Conservation (phyloP, 176 grass and related monocot genomes). For the Oryza officinalis region DNA sequence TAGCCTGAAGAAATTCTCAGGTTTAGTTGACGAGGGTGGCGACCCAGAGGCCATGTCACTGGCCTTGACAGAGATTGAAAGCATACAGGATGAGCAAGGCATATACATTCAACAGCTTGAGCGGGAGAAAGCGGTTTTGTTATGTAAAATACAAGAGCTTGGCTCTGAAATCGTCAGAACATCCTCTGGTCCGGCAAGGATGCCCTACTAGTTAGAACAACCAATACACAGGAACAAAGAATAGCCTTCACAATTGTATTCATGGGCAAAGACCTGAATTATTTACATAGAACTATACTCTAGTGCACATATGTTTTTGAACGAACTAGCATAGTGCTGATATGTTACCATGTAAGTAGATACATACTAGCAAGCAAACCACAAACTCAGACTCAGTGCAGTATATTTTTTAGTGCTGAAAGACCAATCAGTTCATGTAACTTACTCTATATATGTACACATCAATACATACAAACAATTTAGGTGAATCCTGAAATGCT, state of each 20-base stretch:
- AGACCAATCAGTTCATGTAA: neutral
- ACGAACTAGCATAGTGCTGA: neutral
- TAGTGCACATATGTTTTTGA: neutral
- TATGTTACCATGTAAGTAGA: constrained; percentile 30
- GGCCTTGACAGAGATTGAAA: constrained; percentile 72
- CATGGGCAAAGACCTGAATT: constrained; percentile 5
- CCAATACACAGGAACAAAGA: neutral
- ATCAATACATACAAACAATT: neutral
- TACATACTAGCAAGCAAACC: neutral
- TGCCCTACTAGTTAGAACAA: constrained; percentile 39
- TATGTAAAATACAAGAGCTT: constrained; percentile 64
- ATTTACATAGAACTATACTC: neutral
- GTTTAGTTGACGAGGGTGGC: constrained; percentile 60
- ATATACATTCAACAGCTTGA: constrained; percentile 71
- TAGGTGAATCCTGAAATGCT: neutral
- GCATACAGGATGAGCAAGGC: constrained; percentile 61
- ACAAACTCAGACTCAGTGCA: neutral
- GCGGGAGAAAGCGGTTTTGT: constrained; percentile 61
- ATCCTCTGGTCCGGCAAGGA: constrained; percentile 55
- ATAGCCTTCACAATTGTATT: neutral
- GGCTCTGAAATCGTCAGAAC: constrained; percentile 72
- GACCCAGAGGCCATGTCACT: constrained; percentile 64
- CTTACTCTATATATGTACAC: neutral
- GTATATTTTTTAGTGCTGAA: neutral
- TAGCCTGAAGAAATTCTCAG: constrained; percentile 61